phyloP scores from a whole-genome alignment of 305 asterid genomes.

The Fraxinus angustifolia region DNA sequence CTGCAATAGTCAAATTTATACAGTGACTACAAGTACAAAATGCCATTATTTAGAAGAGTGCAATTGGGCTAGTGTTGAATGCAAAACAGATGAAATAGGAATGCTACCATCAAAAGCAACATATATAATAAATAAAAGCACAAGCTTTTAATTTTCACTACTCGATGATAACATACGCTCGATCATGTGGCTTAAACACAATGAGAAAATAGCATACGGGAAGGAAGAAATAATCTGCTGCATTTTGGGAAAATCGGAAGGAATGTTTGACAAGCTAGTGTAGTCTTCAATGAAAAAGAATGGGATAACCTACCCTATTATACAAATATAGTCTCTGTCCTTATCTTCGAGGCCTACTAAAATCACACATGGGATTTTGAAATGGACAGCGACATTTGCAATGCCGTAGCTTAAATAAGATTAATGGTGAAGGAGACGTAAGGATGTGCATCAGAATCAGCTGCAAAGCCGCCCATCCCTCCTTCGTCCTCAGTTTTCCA shows the following conservation, averaged over 20 bases:
- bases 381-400: constrained; percentile 29
- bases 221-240: constrained; percentile 7
- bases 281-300: constrained; percentile 23
- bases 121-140: not conserved
- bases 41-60: not conserved
- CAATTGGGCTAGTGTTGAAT: not conserved
- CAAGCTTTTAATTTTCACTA: constrained; percentile 9
- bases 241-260: not conserved
- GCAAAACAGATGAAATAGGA: not conserved
- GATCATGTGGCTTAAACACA: constrained; percentile 19
- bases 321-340: constrained; percentile 42
- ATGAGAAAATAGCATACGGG: constrained; percentile 4
- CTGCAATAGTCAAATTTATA: not conserved
- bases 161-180: constrained; percentile 8
- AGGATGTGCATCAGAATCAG: constrained; percentile 72
- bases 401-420: constrained; percentile 48
- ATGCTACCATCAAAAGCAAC: not conserved
- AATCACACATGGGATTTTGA: constrained; percentile 23
- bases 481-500: constrained; percentile 85
- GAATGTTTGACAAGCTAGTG: constrained; percentile 21
- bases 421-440: constrained; percentile 86
- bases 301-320: constrained; percentile 28
- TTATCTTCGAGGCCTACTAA: constrained; percentile 26
- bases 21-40: not conserved
- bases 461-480: constrained; percentile 60